These are phyloP conservation scores for Filosporella fistucella DNA, from an alignment of 495 filamentous ascomycete species.

Conservation along the genomic window DNA sequence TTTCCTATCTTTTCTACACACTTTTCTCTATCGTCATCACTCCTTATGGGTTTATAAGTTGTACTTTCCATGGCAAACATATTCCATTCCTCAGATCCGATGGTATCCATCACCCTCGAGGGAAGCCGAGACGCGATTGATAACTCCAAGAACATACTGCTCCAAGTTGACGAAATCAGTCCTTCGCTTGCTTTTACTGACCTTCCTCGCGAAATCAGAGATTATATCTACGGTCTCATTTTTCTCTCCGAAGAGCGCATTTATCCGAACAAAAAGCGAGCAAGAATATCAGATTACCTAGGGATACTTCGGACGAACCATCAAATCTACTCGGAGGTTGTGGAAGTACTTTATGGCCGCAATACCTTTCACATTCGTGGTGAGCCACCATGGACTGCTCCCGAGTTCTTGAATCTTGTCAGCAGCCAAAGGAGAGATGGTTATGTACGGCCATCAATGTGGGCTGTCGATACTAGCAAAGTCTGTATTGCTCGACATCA, in stretches of 20 bases:
- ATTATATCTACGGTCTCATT: conserved; percentile 5
- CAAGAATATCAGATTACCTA: conserved; percentile 2
- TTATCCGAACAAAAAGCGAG: conserved; percentile 14
- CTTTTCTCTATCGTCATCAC: too few species aligned
- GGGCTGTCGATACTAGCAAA: background rate
- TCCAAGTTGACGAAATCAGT: conserved; percentile 6
- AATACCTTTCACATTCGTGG: conserved; percentile 16
- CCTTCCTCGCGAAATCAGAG: conserved; percentile 16
- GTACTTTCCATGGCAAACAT: too few species aligned
- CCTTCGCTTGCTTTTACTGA: background rate
- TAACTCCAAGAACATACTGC: background rate
- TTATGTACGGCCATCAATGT: background rate
- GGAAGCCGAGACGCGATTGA: background rate
- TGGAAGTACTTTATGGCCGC: conserved; percentile 10
- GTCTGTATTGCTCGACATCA: conserved; percentile 9
- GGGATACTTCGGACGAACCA: conserved; percentile 11
- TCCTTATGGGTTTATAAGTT: too few species aligned
- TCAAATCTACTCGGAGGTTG: conserved; percentile 12
- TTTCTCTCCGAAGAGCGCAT: conserved; percentile 1
- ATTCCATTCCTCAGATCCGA: too few species aligned
- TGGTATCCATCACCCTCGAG: too few species aligned
- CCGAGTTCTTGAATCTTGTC: conserved; percentile 6
- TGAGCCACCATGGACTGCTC: background rate
- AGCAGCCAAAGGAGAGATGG: conserved; percentile 5
- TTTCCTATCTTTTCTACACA: too few species aligned